These are phyloP conservation scores for Yamadazyma philogaea DNA, from an alignment of 805 yeast species.

Conservation along the genomic window DNA sequence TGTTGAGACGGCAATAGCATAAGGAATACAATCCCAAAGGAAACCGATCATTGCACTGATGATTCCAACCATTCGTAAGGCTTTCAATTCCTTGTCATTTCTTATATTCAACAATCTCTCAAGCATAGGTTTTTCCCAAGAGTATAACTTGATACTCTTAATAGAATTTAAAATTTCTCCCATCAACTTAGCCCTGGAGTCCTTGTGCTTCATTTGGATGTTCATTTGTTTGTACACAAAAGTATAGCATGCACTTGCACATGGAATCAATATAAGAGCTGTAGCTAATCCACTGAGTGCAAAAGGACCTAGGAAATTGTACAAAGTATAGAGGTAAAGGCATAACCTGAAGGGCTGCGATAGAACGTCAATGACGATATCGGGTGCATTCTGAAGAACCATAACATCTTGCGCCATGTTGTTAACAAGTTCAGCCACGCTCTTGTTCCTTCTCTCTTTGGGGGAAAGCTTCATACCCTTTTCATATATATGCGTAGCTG, in stretches of 20 bases:
- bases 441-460: conserved; percentile 27
- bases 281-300: conserved; percentile 34
- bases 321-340: conserved; percentile 29
- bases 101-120: conserved; percentile 74
- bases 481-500: conserved; percentile 24
- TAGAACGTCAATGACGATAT: conserved; percentile 19
- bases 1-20: conserved; percentile 82
- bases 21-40: conserved; percentile 84
- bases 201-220: conserved; percentile 30
- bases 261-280: conserved; percentile 32
- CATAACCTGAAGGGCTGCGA: conserved; percentile 24
- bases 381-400: conserved; percentile 16
- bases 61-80: conserved; percentile 69
- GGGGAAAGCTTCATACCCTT: conserved; percentile 31
- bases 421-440: conserved; percentile 34
- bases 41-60: conserved; percentile 69
- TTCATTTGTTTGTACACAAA: conserved; percentile 12
- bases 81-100: conserved; percentile 79
- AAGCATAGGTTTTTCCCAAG: conserved; percentile 90
- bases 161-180: conserved; percentile 82
- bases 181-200: conserved; percentile 34
- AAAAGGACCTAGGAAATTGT: conserved; percentile 33
- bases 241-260: conserved; percentile 22
- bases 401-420: conserved; percentile 30
- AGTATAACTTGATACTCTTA: conserved; percentile 87